Base-by-base conservation (phyloP, 2,329 filamentous ascomycete genomes). In the Colletotrichum sp. region DNA sequence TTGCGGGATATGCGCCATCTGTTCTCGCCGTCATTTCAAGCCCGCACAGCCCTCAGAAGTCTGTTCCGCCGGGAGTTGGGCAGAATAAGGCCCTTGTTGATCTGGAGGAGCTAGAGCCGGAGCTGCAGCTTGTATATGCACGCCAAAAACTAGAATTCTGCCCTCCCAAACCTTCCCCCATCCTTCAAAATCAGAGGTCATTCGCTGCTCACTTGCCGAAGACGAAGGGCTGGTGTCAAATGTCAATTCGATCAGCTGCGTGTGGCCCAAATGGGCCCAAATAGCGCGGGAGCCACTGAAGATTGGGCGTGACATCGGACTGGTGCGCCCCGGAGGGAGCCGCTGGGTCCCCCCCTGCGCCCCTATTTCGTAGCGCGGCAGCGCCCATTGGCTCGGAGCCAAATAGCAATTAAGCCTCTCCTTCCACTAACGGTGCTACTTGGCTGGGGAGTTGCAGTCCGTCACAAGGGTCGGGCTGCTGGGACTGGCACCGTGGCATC, bases 341-440 rank as follows among this genome's bases (percentile, higher is more conserved):
- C 70, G 70, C 70, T 73, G 34, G 64, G 64, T 74, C 21, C 34
- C 59, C 69, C 28, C 59, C 34, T 68, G 21, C 65, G 57, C 64
- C 74, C 74, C 71, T 76, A 76, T 76, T 64, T 24, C 57, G 30
- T 26, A 24, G 32, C 34, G 24, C 34, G 26, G 52, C 49, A 57
- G 44, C 65, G 70, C 65, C 70, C 36, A 76, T 76, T 76, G 74
- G 74, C 74, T 52, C 64, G 74, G 74, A 73, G 59, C 34, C 70
- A 69, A 74, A 76, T 36, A 65, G 74, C 71, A 76, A 69, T 76
- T 76, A 76, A 76, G 74, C 74, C 70, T 74, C 49, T 36, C 32
- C 71, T 59, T 74, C 74, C 74, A 76, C 71, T 21, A 60, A 62
- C 64, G 59, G 28, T 69, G 74, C 65, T 59, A 76, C 71, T 69